Conservation (phyloP, 2,329 filamentous ascomycete genomes). For the Colletotrichum sp. region DNA sequence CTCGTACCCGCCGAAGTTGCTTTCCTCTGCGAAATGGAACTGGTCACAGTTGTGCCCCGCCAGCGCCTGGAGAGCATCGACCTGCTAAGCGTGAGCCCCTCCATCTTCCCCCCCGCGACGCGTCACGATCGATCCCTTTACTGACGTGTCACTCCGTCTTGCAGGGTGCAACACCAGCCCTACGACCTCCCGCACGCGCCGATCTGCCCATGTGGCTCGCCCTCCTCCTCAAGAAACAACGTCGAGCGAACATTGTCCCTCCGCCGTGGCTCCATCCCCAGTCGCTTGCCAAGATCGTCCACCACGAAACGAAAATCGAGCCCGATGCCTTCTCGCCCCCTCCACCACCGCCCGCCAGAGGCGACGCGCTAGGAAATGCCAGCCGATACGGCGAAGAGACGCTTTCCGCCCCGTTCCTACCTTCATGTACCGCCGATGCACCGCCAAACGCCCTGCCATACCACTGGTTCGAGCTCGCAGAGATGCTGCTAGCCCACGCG, state of each 20-base stretch:
- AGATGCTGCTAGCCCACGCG: slow-evolving; percentile 85
- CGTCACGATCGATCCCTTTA: not conserved
- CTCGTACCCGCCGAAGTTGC: slow-evolving; percentile 88
- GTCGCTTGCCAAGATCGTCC: slow-evolving; percentile 78
- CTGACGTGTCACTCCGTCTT: not conserved
- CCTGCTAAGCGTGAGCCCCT: slow-evolving; percentile 75
- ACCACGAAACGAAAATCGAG: slow-evolving; percentile 77
- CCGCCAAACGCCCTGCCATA: slow-evolving; percentile 80
- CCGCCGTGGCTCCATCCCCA: slow-evolving; percentile 86
- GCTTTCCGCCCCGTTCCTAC: slow-evolving; percentile 78
- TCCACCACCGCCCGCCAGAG: slow-evolving; percentile 66
- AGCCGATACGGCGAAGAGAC: slow-evolving; percentile 34
- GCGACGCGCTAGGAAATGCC: slow-evolving; percentile 50
- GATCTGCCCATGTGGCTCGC: slow-evolving; percentile 92
- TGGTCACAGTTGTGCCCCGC: slow-evolving; percentile 89
- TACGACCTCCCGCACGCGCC: slow-evolving; percentile 82
- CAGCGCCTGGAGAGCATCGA: slow-evolving; percentile 87
- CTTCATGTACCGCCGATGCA: slow-evolving; percentile 73
- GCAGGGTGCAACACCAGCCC: slow-evolving; percentile 77
- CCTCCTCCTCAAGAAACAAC: slow-evolving; percentile 91
- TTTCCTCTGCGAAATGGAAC: slow-evolving; percentile 97
- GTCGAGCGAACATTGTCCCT: slow-evolving; percentile 89
- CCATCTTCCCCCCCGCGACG: not conserved
- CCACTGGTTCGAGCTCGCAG: slow-evolving; percentile 92
- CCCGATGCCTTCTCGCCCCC: slow-evolving; percentile 78